phyloP scores from a whole-genome alignment of 2,329 filamentous ascomycete species.

The Plectosphaerella plurivora region DNA sequence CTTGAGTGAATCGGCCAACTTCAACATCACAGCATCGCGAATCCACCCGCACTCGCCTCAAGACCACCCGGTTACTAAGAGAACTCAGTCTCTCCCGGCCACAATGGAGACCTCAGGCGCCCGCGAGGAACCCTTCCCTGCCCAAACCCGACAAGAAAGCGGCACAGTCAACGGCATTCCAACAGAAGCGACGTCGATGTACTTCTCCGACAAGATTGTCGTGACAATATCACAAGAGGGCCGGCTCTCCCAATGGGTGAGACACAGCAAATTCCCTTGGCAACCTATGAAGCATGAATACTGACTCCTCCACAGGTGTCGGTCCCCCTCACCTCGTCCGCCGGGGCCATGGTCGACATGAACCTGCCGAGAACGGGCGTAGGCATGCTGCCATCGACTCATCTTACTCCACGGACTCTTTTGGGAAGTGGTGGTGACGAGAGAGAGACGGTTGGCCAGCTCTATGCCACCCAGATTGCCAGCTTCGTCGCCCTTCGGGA shows the following conservation, averaged over 20 bases:
- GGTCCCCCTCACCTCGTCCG: conserved; percentile 68
- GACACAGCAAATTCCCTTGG: conserved; percentile 12
- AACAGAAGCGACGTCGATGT: conserved; percentile 69
- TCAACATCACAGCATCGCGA: background rate
- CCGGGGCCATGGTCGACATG: conserved; percentile 60
- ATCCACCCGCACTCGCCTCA: too few relatives aligned
- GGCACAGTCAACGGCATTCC: conserved; percentile 61
- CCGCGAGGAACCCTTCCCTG: conserved; percentile 61
- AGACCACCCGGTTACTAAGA: too few relatives aligned
- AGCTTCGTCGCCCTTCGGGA: conserved; percentile 70
- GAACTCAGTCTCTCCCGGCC: too few relatives aligned
- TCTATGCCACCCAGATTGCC: conserved; percentile 85
- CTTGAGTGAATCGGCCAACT: background rate
- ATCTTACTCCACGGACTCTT: conserved; percentile 82
- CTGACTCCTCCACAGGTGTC: conserved; percentile 54
- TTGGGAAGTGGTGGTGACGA: conserved; percentile 77
- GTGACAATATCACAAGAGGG: conserved; percentile 85
- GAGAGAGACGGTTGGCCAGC: conserved; percentile 78
- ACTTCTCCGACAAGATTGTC: conserved; percentile 86
- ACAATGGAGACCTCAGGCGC: conserved; percentile 37
- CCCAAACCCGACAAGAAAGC: conserved; percentile 52
- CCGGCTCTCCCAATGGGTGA: conserved; percentile 86
- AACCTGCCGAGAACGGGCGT: conserved; percentile 40
- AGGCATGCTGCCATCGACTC: conserved; percentile 66
- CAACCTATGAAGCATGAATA: background rate